Base-by-base conservation (phyloP, 1,139 yeast species). In the Magnusiomyces tetraspermus region DNA sequence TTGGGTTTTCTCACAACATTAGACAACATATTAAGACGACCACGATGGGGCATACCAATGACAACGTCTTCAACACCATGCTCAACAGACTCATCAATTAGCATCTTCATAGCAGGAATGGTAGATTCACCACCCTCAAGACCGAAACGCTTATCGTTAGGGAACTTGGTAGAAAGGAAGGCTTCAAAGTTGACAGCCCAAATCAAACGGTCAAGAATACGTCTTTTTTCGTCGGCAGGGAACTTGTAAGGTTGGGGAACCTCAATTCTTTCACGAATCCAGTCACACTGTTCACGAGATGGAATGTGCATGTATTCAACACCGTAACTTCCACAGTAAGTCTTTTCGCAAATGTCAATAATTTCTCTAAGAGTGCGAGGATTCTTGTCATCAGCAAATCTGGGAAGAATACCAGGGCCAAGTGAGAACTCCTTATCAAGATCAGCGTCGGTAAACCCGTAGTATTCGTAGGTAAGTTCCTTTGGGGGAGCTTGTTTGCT, bases 31-130 rank as follows among this genome's bases (percentile, higher is more conserved):
- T 92, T 92, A 67, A 92, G 79, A 77, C 99, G 85, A 74, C 99
- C 99, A 80, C 99, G 88, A 74, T 92, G 98, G 55, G 99, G 97
- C 98, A 92, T 92, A 76, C 99, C 99, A 64, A 94, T 85, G 65
- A 92, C 95, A 58, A 92, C 82, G 69, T 92, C 97, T 73, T 90
- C 97, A 55, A 90, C 83, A 64, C 99, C 99, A 58, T 76, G 74
- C 62, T 89, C 97, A 52, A 90, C 97, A 47, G 96, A 80, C 59
- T 90, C 83, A 71, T 92, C 99, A 68, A 92, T 90, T 69, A 92
- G 73, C 50, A 97, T 86, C 76, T 92, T 92, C 79, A 92, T 84
- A 75, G 97, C 98, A 48, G 98, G 97, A 51, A 92, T 88, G 64
- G 86, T 85, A 48, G 96, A 77, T 74, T 92, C 99, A 60, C 95